Evolutionary conservation across 352 stramenopile genomes (phyloP).

Genomic region (Phytophthora megakarya): DNA sequence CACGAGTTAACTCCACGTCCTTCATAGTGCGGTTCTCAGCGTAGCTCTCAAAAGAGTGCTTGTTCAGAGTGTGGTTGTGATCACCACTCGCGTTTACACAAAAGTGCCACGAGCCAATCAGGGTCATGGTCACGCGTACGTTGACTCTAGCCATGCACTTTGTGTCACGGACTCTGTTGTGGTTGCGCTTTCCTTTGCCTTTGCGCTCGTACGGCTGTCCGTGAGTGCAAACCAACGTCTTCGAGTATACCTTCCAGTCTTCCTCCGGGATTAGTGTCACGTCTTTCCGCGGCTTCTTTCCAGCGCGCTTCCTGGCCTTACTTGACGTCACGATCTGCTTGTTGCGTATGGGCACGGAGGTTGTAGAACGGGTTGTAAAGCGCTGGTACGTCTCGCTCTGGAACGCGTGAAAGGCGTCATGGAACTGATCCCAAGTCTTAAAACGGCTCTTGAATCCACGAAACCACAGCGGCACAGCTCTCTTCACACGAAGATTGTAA

Average conservation of each 20-base stretch:
- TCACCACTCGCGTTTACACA: neutral
- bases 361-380: neutral
- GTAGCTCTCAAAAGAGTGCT: conserved; percentile 1
- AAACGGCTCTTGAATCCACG: neutral
- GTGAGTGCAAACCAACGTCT: neutral
- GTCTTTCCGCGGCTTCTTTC: neutral
- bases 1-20: no score
- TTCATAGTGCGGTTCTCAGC: neutral
- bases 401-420: neutral
- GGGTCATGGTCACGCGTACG: neutral
- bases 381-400: neutral
- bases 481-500: no score
- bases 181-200: neutral
- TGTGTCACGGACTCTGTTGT: neutral
- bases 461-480: neutral
- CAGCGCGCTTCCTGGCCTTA: neutral
- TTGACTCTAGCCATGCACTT: neutral
- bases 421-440: neutral
- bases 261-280: neutral
- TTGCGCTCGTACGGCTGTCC: neutral
- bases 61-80: conserved; percentile 8
- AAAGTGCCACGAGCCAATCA: neutral
- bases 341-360: neutral
- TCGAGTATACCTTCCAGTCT: neutral
- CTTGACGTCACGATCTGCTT: neutral